Conservation (phyloP, 139 green algal genomes). For the Chlorella vulgaris region DNA sequence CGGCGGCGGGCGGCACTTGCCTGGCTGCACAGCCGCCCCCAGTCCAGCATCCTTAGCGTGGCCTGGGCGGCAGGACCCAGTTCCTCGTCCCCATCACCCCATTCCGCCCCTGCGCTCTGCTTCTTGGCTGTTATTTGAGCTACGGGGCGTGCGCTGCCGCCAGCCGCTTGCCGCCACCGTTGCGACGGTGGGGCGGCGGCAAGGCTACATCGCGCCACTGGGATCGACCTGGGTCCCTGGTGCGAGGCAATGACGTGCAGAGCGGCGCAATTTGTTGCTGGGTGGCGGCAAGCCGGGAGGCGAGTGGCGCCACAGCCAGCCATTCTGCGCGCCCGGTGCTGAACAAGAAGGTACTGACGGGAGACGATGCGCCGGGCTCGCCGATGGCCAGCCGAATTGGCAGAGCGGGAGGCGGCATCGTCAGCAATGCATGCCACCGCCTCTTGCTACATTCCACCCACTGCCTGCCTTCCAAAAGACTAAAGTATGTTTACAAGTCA, state of each 20-base stretch:
- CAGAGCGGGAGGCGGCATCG: too few relatives aligned
- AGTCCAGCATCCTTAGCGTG: constrained; percentile 73
- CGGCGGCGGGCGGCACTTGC: constrained; percentile 18
- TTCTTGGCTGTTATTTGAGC: constrained; percentile 4
- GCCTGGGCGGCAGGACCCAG: constrained; percentile 57
- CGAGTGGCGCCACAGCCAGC: neutral
- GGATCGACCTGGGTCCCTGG: neutral
- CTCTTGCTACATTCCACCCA: too few relatives aligned
- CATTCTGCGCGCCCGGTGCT: neutral
- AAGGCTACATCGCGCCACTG: neutral
- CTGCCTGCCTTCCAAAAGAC: too few relatives aligned
- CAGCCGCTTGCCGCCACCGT: neutral
- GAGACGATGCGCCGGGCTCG: neutral
- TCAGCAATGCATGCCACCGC: too few relatives aligned
- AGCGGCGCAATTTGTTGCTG: neutral
- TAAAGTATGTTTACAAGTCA: too few relatives aligned
- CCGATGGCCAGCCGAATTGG: too few relatives aligned
- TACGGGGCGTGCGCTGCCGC: too few relatives aligned
- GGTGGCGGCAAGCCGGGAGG: neutral
- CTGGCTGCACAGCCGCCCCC: constrained; percentile 68
- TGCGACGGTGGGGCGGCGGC: neutral
- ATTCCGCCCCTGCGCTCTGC: neutral
- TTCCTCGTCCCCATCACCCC: neutral
- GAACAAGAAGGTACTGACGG: neutral
- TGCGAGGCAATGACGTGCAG: neutral